Base-by-base conservation (phyloP, 345 rosid species). In the Limnanthes douglasii region DNA sequence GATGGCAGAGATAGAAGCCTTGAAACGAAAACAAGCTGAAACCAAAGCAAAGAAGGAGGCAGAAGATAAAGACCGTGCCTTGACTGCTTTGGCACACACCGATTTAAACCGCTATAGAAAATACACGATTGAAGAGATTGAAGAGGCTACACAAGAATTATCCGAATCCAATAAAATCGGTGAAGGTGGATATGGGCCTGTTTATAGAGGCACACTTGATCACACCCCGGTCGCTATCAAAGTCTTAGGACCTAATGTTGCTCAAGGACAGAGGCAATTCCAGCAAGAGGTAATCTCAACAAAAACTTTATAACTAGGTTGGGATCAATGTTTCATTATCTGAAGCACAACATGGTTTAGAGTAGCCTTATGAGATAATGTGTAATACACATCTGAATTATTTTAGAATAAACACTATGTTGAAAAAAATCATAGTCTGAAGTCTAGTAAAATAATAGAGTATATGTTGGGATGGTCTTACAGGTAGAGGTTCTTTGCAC, bases 131-230 rank as follows among this genome's bases (percentile, higher is more conserved):
- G 75, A 73, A 21, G 93, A 86, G 55, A 75, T 86, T 2, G 93
- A 86, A 66, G 73, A 35, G 17, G 85, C 97, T 16, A 81, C 94
- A 11, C 58, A 59, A 1, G 51, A 33, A 2, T 86, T 81, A 32
- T 24, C 75, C 5, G 48, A 40, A 9, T 18, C 54, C 6, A 68
- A 48, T 33, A 82, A 75, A 52, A 69, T 86, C 29, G 97, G 97
- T 15, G 94, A 82, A 65, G 97, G 97, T 0, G 97, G 97, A 26
- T 86, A 86, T 34, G 97, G 97, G 59, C 97, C 94, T 6, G 97
- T 86, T 13, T 86, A 64, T 41, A 56, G 64, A 59, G 97, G 85
- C 21, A 86, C 41, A 52, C 84, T 81, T 19, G 92, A 81, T 63
- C 92, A 86, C 51, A 86, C 94, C 20, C 64, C 84, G 2, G 97